Base-by-base conservation (phyloP, 495 filamentous ascomycete species). In the Penicillium bialowiezense region DNA sequence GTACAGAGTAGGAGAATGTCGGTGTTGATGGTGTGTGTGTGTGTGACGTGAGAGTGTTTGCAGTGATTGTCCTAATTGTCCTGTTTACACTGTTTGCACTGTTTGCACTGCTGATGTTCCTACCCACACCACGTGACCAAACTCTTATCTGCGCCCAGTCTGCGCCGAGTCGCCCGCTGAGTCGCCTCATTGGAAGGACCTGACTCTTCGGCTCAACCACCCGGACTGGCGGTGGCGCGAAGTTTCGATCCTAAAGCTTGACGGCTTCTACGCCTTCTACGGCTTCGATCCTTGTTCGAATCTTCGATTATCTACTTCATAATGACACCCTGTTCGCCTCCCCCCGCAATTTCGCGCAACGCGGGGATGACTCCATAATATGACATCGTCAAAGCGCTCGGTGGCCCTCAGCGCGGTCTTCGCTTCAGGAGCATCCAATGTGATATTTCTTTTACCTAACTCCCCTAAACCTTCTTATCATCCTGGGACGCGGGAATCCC, bases 381-480 rank as follows among this genome's bases (percentile, higher is more conserved):
- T 23, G 12, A 37, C 21, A 19, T 29, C 17, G 23, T 36, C 12
- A 28, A 21, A 47, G 24, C 44, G 18, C 18, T 44, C 26, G 3
- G 13, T 15, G 9, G 12, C 12, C 7, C 19, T n/a, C 26, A 18
- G 17, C 15, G 23, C 9, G 12, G 13, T 21, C 17, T 33, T 36
- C 10, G 5, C 13, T 18, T 17, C 34, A 19, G 15, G 44, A 26
- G 42, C 46, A 46, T 50, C 31, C 23, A 36, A 46, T 43, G 39
- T 48, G 24, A 12, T 39, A 55, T 62, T 60, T 63, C 53, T 63
- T 55, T 63, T 63, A 63, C 59, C 35, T 63, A 63, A 63, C 31
- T 18, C n/a, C 5, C 19, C 48, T 24, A 52, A 60, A 56, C 56
- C 44, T 54, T 63, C 53, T 63, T 60, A 63, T 63, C 59, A 12